These are phyloP conservation scores for Citrullus amarus DNA, from an alignment of 306 rosid species.

Conservation along the genomic window DNA sequence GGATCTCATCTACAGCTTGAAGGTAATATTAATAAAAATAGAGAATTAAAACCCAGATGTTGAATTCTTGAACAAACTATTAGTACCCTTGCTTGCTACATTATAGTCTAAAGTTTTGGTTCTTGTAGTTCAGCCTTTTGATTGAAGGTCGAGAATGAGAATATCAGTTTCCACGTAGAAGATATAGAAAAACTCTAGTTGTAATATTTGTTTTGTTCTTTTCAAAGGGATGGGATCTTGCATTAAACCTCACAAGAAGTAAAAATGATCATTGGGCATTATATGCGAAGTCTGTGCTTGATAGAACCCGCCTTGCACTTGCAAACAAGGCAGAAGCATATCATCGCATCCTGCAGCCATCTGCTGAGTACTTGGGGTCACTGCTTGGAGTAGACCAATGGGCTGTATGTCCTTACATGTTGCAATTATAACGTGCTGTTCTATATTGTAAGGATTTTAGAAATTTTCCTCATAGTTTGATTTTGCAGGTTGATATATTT, in stretches of 20 bases:
- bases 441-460: neutral
- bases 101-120: neutral
- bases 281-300: constrained; percentile 86
- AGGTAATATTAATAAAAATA: constrained; percentile 33
- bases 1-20: constrained; percentile 78
- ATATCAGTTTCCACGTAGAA: neutral
- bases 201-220: constrained; percentile 17
- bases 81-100: neutral
- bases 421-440: neutral
- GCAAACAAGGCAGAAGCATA: constrained; percentile 76
- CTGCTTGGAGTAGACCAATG: constrained; percentile 72
- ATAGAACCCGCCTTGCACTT: constrained; percentile 93
- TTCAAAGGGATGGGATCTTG: constrained; percentile 84
- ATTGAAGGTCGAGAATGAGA: constrained; percentile 1
- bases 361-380: constrained; percentile 96
- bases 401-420: constrained; percentile 57
- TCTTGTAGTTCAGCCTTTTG: neutral
- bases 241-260: constrained; percentile 49
- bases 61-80: neutral
- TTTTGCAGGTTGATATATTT: constrained; percentile 78
- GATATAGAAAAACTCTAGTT: constrained; percentile 4
- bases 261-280: constrained; percentile 66
- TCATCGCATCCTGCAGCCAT: constrained; percentile 70
- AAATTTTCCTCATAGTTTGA: constrained; percentile 24
- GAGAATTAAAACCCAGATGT: neutral